These are phyloP conservation scores for Floccularia luteovirens DNA, from an alignment of 768 basidiomycete species.

Conservation along the genomic window DNA sequence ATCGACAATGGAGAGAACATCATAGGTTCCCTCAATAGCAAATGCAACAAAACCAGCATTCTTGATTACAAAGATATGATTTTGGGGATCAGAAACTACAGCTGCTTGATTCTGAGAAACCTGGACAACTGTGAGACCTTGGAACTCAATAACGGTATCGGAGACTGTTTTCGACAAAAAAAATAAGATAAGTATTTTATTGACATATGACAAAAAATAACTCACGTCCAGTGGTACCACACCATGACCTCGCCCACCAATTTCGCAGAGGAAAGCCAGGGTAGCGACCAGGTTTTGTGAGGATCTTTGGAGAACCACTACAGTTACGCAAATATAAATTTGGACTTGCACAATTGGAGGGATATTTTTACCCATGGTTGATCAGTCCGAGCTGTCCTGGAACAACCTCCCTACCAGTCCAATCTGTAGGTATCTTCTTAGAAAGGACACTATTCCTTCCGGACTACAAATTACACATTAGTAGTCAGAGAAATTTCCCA, in stretches of 20 bases:
- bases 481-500: conserved; percentile 4
- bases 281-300: conserved; percentile 72
- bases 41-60: conserved; percentile 75
- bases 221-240: conserved; percentile 62
- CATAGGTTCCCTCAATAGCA: conserved; percentile 71
- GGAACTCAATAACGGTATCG: conserved; percentile 75
- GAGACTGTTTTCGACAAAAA: conserved; percentile 40
- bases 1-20: conserved; percentile 75
- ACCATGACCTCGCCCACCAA: conserved; percentile 80
- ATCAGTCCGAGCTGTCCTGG: conserved; percentile 72
- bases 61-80: conserved; percentile 75
- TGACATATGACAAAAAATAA: conserved; percentile 6
- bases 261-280: conserved; percentile 70
- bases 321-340: background rate
- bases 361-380: conserved; percentile 46
- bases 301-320: conserved; percentile 69
- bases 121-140: conserved; percentile 77
- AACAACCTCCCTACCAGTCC: conserved; percentile 64
- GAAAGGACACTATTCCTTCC: conserved; percentile 53
- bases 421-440: conserved; percentile 58
- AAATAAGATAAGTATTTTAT: conserved; percentile 2
- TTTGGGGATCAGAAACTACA: conserved; percentile 71
- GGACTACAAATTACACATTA: conserved; percentile 29
- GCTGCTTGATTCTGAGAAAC: conserved; percentile 81
- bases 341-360: background rate